phyloP scores from a whole-genome alignment of 352 stramenopile species.

The Pythium diclinum region DNA sequence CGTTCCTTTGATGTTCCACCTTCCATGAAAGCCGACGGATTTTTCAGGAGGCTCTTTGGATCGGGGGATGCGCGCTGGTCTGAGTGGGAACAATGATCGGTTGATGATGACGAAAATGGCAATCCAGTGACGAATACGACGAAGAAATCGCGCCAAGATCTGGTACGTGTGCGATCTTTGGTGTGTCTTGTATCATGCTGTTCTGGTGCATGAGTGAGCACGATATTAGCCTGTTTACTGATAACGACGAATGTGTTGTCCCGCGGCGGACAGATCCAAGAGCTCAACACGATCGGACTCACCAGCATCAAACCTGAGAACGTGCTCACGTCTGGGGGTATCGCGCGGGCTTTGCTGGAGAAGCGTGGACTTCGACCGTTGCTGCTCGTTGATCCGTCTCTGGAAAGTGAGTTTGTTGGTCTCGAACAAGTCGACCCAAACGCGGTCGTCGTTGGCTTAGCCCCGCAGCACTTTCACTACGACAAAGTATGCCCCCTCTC shows the following conservation, averaged over 20 bases:
- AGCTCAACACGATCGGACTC: slow-evolving; percentile 51
- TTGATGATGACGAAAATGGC: neutral
- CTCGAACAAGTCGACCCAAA: slow-evolving; percentile 41
- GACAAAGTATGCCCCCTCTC: slow-evolving; percentile 30
- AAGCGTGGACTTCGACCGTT: slow-evolving; percentile 38
- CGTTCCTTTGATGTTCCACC: slow-evolving; percentile 8
- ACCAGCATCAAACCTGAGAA: slow-evolving; percentile 33
- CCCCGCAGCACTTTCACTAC: slow-evolving; percentile 56
- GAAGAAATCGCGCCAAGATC: slow-evolving; percentile 44
- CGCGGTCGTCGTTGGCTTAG: slow-evolving; percentile 54
- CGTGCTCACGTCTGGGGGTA: slow-evolving; percentile 43
- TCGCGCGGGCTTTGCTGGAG: slow-evolving; percentile 40
- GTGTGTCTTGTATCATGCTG: neutral
- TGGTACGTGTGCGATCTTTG: slow-evolving; percentile 30
- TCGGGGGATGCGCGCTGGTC: neutral
- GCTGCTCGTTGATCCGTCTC: slow-evolving; percentile 42
- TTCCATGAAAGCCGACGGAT: neutral
- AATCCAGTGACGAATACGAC: slow-evolving; percentile 65
- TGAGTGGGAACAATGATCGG: neutral
- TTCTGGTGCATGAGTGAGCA: neutral
- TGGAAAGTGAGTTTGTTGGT: slow-evolving; percentile 45
- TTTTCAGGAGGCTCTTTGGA: slow-evolving; percentile 4
- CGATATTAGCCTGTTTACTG: neutral
- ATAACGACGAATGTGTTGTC: neutral
- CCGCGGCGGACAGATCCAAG: slow-evolving; percentile 26